Percentiles rank a stretch among this genome's conserved stretches.
Conservation (phyloP, 495 filamentous ascomycete genomes). For the Beverwykella pulmonaria region DNA sequence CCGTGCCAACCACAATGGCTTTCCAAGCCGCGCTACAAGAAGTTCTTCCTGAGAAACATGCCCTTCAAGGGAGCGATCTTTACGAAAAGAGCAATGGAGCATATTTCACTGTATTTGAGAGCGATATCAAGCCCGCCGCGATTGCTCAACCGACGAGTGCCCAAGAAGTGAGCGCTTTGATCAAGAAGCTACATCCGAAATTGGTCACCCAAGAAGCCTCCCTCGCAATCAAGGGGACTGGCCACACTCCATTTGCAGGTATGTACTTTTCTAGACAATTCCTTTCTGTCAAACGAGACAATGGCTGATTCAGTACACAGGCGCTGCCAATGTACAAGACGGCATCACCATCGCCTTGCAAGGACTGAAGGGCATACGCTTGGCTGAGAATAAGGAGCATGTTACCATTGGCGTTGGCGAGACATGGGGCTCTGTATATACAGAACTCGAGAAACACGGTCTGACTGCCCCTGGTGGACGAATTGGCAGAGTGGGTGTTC, state of each 20-base stretch:
- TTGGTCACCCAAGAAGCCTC: background rate
- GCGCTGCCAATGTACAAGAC: constrained; percentile 10
- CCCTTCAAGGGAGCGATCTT: constrained; percentile 1
- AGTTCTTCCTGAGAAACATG: background rate
- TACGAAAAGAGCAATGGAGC: constrained; percentile 7
- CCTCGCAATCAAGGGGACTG: constrained; percentile 14
- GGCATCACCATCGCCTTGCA: constrained; percentile 11
- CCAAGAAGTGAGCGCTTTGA: constrained; percentile 11
- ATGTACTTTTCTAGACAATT: too few species aligned
- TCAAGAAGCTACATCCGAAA: background rate
- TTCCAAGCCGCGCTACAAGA: too few species aligned
- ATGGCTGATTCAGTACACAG: too few species aligned
- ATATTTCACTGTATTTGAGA: constrained; percentile 17
- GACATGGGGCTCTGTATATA: constrained; percentile 13
- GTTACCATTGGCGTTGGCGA: constrained; percentile 6
- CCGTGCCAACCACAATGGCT: too few species aligned
- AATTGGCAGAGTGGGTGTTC: constrained; percentile 15
- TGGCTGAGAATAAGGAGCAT: background rate
- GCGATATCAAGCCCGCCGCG: constrained; percentile 11
- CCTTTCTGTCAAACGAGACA: too few species aligned
- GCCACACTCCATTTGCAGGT: constrained; percentile 23
- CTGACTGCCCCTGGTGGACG: constrained; percentile 18
- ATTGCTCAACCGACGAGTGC: constrained; percentile 17
- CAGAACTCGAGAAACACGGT: constrained; percentile 11
- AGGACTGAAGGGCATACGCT: background rate